These are phyloP conservation scores for Beverwykella pulmonaria DNA, from an alignment of 495 filamentous ascomycete genomes.

Conservation along the genomic window DNA sequence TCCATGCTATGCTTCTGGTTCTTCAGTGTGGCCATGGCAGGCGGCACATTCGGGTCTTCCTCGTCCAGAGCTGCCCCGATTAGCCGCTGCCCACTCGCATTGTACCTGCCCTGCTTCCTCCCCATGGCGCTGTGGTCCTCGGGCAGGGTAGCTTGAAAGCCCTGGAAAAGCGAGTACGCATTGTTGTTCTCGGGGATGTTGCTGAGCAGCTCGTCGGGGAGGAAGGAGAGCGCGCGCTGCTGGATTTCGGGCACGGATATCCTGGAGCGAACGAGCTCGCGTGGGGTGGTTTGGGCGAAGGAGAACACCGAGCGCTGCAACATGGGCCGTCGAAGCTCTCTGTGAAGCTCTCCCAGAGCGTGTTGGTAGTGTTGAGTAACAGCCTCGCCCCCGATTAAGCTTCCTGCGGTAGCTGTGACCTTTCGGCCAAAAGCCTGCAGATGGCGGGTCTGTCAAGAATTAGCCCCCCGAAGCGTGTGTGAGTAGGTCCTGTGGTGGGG, in stretches of 20 bases:
- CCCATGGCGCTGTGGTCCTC: slow-evolving; percentile 64
- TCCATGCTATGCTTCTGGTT: slow-evolving; percentile 75
- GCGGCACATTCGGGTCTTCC: slow-evolving; percentile 57
- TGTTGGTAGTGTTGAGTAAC: slow-evolving; percentile 71
- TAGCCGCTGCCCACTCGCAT: slow-evolving; percentile 72
- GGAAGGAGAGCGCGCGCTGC: slow-evolving; percentile 83
- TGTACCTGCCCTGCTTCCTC: slow-evolving; percentile 69
- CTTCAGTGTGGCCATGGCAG: slow-evolving; percentile 68
- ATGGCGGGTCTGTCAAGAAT: slow-evolving; percentile 67
- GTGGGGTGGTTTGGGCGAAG: slow-evolving; percentile 82
- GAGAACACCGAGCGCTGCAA: slow-evolving; percentile 89
- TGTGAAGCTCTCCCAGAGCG: slow-evolving; percentile 88
- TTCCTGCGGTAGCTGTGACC: slow-evolving; percentile 89
- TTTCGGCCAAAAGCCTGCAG: slow-evolving; percentile 93
- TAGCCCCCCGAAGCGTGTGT: not conserved
- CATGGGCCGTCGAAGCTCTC: slow-evolving; percentile 77
- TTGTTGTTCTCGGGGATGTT: slow-evolving; percentile 86
- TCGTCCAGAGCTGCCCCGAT: slow-evolving; percentile 63
- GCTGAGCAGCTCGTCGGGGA: slow-evolving; percentile 85
- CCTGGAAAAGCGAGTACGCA: slow-evolving; percentile 90
- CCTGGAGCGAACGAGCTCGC: slow-evolving; percentile 88
- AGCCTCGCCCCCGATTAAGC: slow-evolving; percentile 67
- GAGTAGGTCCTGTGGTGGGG: not conserved
- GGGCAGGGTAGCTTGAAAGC: slow-evolving; percentile 88
- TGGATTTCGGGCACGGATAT: slow-evolving; percentile 92